Evolutionary conservation across 768 basidiomycete genomes (phyloP).

Genomic region (Boletus reticulatus): DNA sequence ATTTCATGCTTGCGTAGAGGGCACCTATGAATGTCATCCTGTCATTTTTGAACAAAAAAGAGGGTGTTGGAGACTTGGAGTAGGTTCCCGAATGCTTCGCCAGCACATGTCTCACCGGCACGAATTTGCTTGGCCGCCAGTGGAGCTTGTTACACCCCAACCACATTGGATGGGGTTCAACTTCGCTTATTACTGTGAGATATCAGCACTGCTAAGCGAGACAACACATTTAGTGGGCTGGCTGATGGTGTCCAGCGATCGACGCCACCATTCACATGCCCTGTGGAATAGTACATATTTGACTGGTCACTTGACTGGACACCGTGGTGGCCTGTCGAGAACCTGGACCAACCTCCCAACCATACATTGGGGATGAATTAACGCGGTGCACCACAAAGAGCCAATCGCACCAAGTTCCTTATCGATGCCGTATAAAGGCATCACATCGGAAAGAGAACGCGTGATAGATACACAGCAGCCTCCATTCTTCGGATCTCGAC

Average conservation of each 20-base stretch:
- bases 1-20: constrained; percentile 19
- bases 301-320: constrained; percentile 41
- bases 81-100: background rate
- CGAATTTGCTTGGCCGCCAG: no score
- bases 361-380: constrained; percentile 36
- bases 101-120: no score
- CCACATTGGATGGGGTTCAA: constrained; percentile 29
- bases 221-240: background rate
- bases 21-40: constrained; percentile 2
- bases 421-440: constrained; percentile 44
- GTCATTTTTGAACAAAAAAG: no score
- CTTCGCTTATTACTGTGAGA: constrained; percentile 21
- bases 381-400: constrained; percentile 20
- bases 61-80: background rate
- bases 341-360: constrained; percentile 52
- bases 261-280: constrained; percentile 44
- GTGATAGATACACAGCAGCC: background rate
- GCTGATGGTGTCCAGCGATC: constrained; percentile 57
- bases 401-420: constrained; percentile 19
- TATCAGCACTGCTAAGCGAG: background rate
- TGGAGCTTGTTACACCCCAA: constrained; percentile 1
- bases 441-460: constrained; percentile 48
- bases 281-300: constrained; percentile 28
- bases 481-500: constrained; percentile 17
- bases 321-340: constrained; percentile 47